These are phyloP conservation scores for Lycium ferocissimum DNA, from an alignment of 257 asterid genomes.

Conservation along the genomic window DNA sequence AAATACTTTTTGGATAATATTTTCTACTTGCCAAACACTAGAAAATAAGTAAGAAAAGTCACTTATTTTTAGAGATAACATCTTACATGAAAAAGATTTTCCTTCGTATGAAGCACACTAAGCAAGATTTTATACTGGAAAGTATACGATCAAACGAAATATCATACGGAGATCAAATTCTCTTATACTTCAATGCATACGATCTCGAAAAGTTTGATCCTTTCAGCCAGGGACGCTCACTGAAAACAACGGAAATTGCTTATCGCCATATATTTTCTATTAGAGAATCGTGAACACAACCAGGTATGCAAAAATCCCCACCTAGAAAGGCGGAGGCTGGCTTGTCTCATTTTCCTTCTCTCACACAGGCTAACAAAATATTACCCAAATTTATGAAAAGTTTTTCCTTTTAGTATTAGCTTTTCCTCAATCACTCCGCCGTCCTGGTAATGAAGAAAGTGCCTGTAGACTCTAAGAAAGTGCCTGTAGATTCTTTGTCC, in stretches of 20 bases:
- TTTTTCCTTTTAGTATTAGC: constrained; percentile 1
- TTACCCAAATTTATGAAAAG: neutral
- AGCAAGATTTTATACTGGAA: neutral
- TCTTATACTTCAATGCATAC: neutral
- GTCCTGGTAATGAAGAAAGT: constrained; percentile 20
- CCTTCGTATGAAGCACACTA: neutral
- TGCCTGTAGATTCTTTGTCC: constrained; percentile 25
- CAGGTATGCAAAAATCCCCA: constrained; percentile 29
- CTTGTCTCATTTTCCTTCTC: neutral
- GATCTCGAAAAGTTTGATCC: neutral
- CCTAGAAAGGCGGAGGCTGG: constrained; percentile 19
- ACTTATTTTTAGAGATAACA: neutral
- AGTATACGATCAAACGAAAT: neutral
- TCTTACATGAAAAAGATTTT: neutral
- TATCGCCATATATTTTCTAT: neutral
- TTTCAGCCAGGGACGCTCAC: neutral
- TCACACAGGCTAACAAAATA: neutral
- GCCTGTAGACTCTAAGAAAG: constrained; percentile 24
- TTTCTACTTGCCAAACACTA: neutral
- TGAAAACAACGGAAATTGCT: neutral
- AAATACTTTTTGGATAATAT: too few relatives aligned
- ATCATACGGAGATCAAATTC: neutral
- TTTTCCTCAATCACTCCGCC: neutral
- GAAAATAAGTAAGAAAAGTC: neutral
- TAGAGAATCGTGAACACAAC: constrained; percentile 11